Evolutionary conservation across 352 stramenopile species (phyloP).

Genomic region (Pythium brachiatum): DNA sequence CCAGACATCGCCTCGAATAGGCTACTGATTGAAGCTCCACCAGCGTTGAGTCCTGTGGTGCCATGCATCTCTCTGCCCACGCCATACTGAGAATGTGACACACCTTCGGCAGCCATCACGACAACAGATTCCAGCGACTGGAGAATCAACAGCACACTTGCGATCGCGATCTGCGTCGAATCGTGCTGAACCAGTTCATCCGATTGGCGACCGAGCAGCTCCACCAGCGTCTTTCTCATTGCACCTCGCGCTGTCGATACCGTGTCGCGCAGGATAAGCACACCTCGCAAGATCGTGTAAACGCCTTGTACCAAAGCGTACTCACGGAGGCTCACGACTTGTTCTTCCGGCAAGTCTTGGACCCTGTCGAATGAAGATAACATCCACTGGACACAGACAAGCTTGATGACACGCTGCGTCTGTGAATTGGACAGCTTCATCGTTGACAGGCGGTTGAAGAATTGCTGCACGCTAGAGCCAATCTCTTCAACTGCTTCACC

Average conservation of each 20-base stretch:
- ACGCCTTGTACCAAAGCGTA: background rate
- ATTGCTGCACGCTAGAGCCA: conserved; percentile 5
- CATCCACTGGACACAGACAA: conserved; percentile 18
- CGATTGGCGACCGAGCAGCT: background rate
- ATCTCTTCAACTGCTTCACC: background rate
- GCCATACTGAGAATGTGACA: background rate
- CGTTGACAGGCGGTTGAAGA: conserved; percentile 8
- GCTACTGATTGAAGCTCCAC: background rate
- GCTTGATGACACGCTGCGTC: conserved; percentile 22
- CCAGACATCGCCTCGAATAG: background rate
- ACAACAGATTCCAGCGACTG: background rate
- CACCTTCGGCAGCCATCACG: background rate
- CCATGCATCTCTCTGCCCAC: background rate
- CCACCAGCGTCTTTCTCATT: conserved; percentile 41
- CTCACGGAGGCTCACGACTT: background rate
- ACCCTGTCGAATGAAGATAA: conserved; percentile 2
- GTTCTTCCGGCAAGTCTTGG: background rate
- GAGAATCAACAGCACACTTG: background rate
- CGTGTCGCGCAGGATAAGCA: conserved; percentile 35
- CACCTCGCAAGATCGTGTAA: background rate
- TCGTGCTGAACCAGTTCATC: background rate
- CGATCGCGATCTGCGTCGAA: background rate
- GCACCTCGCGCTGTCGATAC: conserved; percentile 49
- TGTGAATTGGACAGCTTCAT: conserved; percentile 31
- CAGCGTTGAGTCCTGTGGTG: background rate